Conservation (phyloP, 2,329 filamentous ascomycete species). For the Ophiostoma sp. region DNA sequence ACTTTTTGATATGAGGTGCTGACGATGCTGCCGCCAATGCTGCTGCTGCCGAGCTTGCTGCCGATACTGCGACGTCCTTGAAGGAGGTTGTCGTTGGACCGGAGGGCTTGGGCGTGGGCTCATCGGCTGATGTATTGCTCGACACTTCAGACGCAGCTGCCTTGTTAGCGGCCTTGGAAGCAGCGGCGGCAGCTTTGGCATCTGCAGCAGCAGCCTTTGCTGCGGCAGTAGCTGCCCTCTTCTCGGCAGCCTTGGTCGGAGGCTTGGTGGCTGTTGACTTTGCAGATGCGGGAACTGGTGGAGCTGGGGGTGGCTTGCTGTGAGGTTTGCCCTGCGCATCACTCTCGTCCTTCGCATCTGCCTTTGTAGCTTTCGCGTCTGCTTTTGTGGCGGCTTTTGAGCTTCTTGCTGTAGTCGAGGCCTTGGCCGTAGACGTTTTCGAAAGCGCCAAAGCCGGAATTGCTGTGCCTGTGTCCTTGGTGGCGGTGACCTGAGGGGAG, state of each 20-base stretch:
- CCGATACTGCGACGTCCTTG: constrained; percentile 28
- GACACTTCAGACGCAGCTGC: constrained; percentile 16
- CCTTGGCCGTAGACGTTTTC: background rate
- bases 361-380: constrained; percentile 14
- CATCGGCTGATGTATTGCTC: constrained; percentile 15
- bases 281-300: constrained; percentile 30
- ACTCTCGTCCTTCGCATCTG: background rate
- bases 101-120: constrained; percentile 21
- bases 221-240: constrained; percentile 3
- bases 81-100: constrained; percentile 29
- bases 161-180: constrained; percentile 24
- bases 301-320: constrained; percentile 25
- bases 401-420: background rate
- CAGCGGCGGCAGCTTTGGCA: constrained; percentile 22
- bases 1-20: constrained; percentile 38
- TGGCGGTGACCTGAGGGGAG: constrained; percentile 11
- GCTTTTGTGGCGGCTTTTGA: constrained; percentile 11
- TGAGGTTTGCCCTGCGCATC: constrained; percentile 16
- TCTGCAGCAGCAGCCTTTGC: constrained; percentile 21
- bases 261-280: constrained; percentile 28
- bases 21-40: constrained; percentile 19
- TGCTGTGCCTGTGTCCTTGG: constrained; percentile 10
- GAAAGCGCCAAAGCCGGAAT: background rate
- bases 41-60: constrained; percentile 22
- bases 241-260: constrained; percentile 30